Evolutionary conservation across 2,329 filamentous ascomycete species (phyloP).

Genomic region (Paramyrothecium roridum): DNA sequence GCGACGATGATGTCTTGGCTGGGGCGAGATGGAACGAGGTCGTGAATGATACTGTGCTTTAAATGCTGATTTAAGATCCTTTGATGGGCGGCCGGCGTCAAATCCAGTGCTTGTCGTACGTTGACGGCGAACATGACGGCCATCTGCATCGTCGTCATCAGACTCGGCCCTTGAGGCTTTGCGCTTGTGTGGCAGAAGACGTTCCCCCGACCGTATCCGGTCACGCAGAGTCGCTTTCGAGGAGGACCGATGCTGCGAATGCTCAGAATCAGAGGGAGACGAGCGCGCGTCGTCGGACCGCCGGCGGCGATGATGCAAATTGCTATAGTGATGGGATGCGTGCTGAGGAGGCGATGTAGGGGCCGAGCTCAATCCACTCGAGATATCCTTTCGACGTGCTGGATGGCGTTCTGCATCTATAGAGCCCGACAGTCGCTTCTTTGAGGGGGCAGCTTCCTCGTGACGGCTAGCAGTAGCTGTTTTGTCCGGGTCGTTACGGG

Average conservation of each 20-base stretch:
- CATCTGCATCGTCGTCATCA: constrained; percentile 51
- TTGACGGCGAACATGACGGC: constrained; percentile 51
- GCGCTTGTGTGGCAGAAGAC: constrained; percentile 46
- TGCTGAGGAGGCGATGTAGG: constrained; percentile 50
- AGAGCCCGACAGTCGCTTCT: constrained; percentile 41
- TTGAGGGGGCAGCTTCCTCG: constrained; percentile 34
- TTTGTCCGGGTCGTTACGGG: constrained; percentile 32
- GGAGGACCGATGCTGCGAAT: constrained; percentile 36
- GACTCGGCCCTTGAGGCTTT: constrained; percentile 53
- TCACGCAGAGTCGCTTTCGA: constrained; percentile 45
- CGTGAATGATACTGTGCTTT: constrained; percentile 27
- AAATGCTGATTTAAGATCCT: constrained; percentile 28
- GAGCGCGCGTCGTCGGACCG: constrained; percentile 36
- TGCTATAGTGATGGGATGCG: constrained; percentile 9
- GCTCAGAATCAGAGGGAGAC: constrained; percentile 56
- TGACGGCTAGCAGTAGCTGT: constrained; percentile 28
- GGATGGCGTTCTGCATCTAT: constrained; percentile 35
- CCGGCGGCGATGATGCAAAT: constrained; percentile 28
- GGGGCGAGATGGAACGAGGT: constrained; percentile 57
- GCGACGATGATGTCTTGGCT: constrained; percentile 55
- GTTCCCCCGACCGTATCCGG: constrained; percentile 45
- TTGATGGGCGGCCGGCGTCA: constrained; percentile 27
- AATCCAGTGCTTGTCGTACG: constrained; percentile 44
- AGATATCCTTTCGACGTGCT: constrained; percentile 44
- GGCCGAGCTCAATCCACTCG: constrained; percentile 56